Evolutionary conservation across 805 yeast species (phyloP).

Genomic region (Schwanniomyces yamadae): DNA sequence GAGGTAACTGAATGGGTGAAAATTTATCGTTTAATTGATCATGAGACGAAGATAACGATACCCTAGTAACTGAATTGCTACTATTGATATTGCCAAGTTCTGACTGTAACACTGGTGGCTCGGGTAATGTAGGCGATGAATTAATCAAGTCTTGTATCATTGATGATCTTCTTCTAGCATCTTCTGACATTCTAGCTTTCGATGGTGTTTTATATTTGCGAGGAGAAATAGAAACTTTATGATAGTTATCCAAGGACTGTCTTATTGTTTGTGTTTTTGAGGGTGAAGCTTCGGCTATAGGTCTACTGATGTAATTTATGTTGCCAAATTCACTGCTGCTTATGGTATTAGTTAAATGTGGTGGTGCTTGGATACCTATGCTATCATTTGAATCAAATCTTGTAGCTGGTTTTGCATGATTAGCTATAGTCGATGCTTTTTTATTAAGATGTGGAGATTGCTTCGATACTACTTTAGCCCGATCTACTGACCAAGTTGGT

Average conservation of each 20-base stretch:
- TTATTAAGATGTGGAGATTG: constrained; percentile 28
- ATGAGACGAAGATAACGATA: constrained; percentile 3
- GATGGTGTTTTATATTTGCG: constrained; percentile 23
- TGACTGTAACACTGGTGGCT: constrained; percentile 40
- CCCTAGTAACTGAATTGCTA: constrained; percentile 2
- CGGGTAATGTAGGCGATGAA: constrained; percentile 45
- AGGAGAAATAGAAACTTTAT: constrained; percentile 32
- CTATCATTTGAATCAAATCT: constrained; percentile 25
- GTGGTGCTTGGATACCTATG: constrained; percentile 21
- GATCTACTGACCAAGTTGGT: constrained; percentile 36
- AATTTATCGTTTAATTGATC: constrained; percentile 12
- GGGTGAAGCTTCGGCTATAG: too few relatives aligned
- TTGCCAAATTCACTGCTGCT: constrained; percentile 3
- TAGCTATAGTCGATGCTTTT: constrained; percentile 13
- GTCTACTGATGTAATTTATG: too few relatives aligned
- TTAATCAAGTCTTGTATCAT: constrained; percentile 34
- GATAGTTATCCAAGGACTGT: constrained; percentile 31
- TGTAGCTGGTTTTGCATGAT: constrained; percentile 3
- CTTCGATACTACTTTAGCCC: constrained; percentile 10
- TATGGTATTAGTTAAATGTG: constrained; percentile 10
- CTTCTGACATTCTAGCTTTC: constrained; percentile 9
- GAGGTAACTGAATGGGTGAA: constrained; percentile 21
- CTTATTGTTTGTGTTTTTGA: constrained; percentile 26
- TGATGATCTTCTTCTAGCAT: constrained; percentile 26
- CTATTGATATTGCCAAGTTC: constrained; percentile 24